These are phyloP conservation scores for Isabelozyma heimii DNA, from an alignment of 805 yeast species.

Conservation along the genomic window DNA sequence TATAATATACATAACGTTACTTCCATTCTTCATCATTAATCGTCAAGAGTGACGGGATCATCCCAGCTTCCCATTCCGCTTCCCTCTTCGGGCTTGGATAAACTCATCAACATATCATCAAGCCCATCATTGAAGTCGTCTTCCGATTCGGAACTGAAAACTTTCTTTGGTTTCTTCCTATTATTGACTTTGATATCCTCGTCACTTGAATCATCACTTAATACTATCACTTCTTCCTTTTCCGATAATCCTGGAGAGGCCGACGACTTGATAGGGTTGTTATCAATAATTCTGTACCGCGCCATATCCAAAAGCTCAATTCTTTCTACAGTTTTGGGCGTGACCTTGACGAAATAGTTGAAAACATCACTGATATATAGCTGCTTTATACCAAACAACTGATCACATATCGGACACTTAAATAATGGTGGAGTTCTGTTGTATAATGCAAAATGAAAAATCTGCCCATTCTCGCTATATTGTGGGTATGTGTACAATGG, in stretches of 20 bases:
- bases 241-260: conserved; percentile 4
- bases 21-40: not conserved
- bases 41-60: conserved; percentile 37
- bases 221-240: conserved; percentile 25
- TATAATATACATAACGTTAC: not conserved
- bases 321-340: conserved; percentile 30
- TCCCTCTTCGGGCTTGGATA: conserved; percentile 6
- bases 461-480: conserved; percentile 1
- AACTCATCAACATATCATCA: conserved; percentile 22
- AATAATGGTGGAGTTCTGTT: conserved; percentile 20
- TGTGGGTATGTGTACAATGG: not conserved
- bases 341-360: conserved; percentile 40
- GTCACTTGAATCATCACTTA: conserved; percentile 28
- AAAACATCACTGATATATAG: conserved; percentile 36
- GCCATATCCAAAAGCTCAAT: conserved; percentile 35
- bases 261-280: conserved; percentile 2
- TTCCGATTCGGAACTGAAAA: conserved; percentile 5
- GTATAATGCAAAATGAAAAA: not conserved
- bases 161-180: not conserved
- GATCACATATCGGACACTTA: conserved; percentile 42
- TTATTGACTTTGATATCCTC: not conserved
- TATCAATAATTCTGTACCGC: conserved; percentile 31
- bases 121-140: conserved; percentile 27
- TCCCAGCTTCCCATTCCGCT: conserved; percentile 33
- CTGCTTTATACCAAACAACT: conserved; percentile 28